Evolutionary conservation across 2,329 filamentous ascomycete species (phyloP), one percentile per base, ranked within the genome.

Genomic region (Nigrograna mackinnonii): DNA sequence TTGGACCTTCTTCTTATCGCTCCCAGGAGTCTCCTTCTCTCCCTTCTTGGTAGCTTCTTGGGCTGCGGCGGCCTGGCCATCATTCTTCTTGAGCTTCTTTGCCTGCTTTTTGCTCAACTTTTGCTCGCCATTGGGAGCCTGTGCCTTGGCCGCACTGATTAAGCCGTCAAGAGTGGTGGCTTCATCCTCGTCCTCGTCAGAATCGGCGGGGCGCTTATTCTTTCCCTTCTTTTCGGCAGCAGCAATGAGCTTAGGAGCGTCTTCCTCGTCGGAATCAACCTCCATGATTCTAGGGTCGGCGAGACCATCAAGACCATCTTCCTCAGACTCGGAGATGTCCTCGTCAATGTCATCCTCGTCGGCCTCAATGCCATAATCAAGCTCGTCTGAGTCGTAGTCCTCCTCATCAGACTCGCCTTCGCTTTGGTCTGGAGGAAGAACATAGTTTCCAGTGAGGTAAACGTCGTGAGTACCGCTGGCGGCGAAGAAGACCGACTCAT

Each of bases 21-120:
- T 84, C 52, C 70, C 71, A 52, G 77, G 70, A 39, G 66, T 47
- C 39, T 64, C 71, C 55, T 77, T 76, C 49, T 71, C 72, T 69
- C 85, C 84, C 55, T 66, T 62, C 48, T 36, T 36, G 24, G 80
- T 74, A 55, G 80, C 74, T 34, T 73, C 68, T 58, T 85, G 81
- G 33, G 76, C 62, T 34, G 63, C 61, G 31, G 68, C 59, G 46
- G 94, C 85, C 68, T 96, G 87, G 56, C 92, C 94, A 69, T 95
- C 89, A 80, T 97, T 97, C 81, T 96, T 96, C 85, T 95, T 95
- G 54, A 92, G 81, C 81, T 96, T 96, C 86, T 99, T 97, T 62
- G 87, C 82, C 72, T 97, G 89, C 79, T 96, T 96, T 82, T 96
- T 96, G 81, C 85, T 91, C 51, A 91, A 80, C 77, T 91, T 91